Evolutionary conservation across 1,139 yeast species (phyloP), one percentile per base, ranked within the genome.

Genomic region (Schizosaccharomyces versatilis): DNA sequence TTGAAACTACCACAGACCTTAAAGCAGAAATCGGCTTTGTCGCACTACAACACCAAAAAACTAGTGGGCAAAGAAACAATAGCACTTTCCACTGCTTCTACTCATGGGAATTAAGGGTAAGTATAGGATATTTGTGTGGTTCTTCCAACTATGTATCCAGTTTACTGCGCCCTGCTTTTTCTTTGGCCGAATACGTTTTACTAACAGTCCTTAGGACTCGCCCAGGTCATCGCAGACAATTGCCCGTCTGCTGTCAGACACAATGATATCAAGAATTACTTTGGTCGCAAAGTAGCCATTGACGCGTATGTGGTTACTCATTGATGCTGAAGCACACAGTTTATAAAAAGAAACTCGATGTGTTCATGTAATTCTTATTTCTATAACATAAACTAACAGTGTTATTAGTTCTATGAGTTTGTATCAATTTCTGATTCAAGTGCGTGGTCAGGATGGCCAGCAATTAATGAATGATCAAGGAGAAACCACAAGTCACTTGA

Each of bases 391-490:
- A 19, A 12, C 14, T 44, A 24, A 24, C 38, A 6, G 10, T 14
- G 10, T 5, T 15, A 19, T 5, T 76, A 49, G 52, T 12, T 73
- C 58, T 39, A 58, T 54, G 57, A 55, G 57, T 36, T 51, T 57
- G 15, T 58, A 55, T 41, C 60, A 57, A 48, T 56, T 56, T 47
- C 54, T 56, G 0, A 54, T 56, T 19, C 96, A 98, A 0, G 98
- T 90, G 12, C 77, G 99, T 65, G 97, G 88, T 63, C 84, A 82
- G 55, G 97, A 90, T 66, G 99, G 99, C n/a, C 88, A 80, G 61
- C 95, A 86, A 66, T 72, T 90, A 63, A 81, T 94, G 47, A 81
- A 78, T 60, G 95, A 84, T 51, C 77, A 77, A 15, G 98, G 98
- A 38, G 95, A 86, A 61, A 88, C 96, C 6, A 90, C 99, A 0